These are phyloP conservation scores for Pythium angustatum DNA, from an alignment of 352 stramenopile genomes.

Conservation along the genomic window DNA sequence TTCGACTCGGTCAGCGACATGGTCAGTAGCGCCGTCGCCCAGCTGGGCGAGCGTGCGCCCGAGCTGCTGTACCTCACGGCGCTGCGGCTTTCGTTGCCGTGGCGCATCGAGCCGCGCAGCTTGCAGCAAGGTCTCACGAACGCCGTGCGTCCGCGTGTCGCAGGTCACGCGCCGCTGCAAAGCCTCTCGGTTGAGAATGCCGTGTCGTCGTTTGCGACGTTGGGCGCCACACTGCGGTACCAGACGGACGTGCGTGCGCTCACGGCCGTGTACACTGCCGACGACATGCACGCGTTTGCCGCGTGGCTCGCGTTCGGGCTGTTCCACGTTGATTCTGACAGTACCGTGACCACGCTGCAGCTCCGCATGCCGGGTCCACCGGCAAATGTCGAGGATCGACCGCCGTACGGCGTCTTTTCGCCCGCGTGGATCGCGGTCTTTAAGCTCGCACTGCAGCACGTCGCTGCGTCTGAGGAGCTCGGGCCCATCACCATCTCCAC, in stretches of 20 bases:
- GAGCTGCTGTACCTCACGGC: not conserved
- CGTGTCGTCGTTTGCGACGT: not conserved
- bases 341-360: not conserved
- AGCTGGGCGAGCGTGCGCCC: not conserved
- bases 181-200: not conserved
- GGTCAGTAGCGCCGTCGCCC: not conserved
- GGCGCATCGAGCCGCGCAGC: not conserved
- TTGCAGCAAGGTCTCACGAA: not conserved
- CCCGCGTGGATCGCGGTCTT: not conserved
- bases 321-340: not conserved
- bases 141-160: not conserved
- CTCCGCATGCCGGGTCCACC: not conserved
- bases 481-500: not conserved
- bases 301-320: slow-evolving; percentile 7
- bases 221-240: not conserved
- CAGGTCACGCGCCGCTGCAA: not conserved
- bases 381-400: not conserved
- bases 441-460: not conserved
- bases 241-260: not conserved
- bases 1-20: not conserved
- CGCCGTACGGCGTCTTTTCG: not conserved
- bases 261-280: not conserved
- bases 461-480: not conserved
- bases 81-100: not conserved
- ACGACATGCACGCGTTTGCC: not conserved